Evolutionary conservation across 2,329 filamentous ascomycete species (phyloP).

Genomic region (Polychaeton citri): DNA sequence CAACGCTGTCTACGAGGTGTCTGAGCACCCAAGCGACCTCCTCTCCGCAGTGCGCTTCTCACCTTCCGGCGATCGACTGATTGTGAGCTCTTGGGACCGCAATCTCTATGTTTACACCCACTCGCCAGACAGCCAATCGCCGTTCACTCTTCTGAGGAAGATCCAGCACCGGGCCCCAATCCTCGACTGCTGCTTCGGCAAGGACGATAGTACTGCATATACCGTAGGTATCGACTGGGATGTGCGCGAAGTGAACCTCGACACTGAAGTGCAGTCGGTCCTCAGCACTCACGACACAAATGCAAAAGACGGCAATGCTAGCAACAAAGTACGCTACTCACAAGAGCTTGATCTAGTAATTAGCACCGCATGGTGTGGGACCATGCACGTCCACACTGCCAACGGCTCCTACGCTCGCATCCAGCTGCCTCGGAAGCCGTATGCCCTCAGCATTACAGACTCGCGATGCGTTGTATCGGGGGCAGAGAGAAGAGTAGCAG

Average conservation of each 20-base stretch:
- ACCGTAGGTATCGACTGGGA: conserved; percentile 76
- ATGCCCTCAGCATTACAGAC: conserved; percentile 63
- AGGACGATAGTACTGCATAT: conserved; percentile 67
- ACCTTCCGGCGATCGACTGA: conserved; percentile 60
- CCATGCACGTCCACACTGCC: conserved; percentile 60
- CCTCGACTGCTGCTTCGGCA: conserved; percentile 62
- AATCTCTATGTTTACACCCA: conserved; percentile 66
- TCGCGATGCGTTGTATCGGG: conserved; percentile 91
- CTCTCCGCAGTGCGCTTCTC: conserved; percentile 82
- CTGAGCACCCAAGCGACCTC: conserved; percentile 70
- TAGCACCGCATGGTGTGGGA: conserved; percentile 87
- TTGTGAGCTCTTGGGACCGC: conserved; percentile 93
- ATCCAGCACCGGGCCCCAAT: conserved; percentile 48
- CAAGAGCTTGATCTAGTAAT: conserved; percentile 62
- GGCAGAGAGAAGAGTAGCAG: conserved; percentile 83
- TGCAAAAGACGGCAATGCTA: conserved; percentile 28
- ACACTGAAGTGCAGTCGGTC: conserved; percentile 57
- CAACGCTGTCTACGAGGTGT: conserved; percentile 42
- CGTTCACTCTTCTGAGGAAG: conserved; percentile 22
- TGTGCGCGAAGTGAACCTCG: conserved; percentile 61
- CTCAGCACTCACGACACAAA: conserved; percentile 56
- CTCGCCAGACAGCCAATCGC: conserved; percentile 29
- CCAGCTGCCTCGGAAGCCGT: conserved; percentile 70
- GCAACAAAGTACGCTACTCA: conserved; percentile 78
- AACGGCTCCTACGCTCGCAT: conserved; percentile 28